Evolutionary conservation across 2,329 filamentous ascomycete genomes (phyloP), one percentile per base, ranked within the genome.

Genomic region (Aureobasidium sp.): DNA sequence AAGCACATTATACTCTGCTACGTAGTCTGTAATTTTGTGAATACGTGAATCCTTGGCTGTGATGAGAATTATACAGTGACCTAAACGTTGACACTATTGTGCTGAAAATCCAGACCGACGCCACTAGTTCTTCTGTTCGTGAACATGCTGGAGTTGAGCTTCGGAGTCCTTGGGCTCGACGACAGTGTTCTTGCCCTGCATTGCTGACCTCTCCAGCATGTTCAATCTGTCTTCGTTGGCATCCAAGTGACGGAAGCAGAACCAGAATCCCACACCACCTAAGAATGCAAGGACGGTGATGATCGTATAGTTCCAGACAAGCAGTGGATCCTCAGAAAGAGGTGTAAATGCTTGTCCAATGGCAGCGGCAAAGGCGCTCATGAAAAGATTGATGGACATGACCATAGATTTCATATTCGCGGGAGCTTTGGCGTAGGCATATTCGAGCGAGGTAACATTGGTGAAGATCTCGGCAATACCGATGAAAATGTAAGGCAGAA

Each of bases 151-250:
- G 11, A 57, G 14, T 16, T 57, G 53, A 1, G 53, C 39, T 58
- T 58, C 54, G 11, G 42, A 14, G 32, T 58, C 54, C 6, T 37
- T 58, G 5, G 54, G 32, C 21, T 58, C 41, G 9, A 30, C 13
- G 2, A 29, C 42, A 21, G 42, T 37, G 14, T 50, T 59, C 21
- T 59, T 59, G 45, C 45, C 45, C 21, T 42, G 32, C 44, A 59
- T 49, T 5, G 25, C 36, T 3, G 25, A 32, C 1, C 36, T 41
- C 21, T 49, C 45, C 29, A 84, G 73, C 80, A 84, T 81, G 73
- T 91, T 91, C 66, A 88, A 76, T 67, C 79, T 77, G 71, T 91
- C 88, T 70, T 91, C 89, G 65, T 85, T 77, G 30, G 73, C 75
- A 69, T 91, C 88, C 10, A 88, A 77, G n/a, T 81, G 77, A 42